phyloP scores from a whole-genome alignment of 768 basidiomycete species.

The Suillus ampliporus region DNA sequence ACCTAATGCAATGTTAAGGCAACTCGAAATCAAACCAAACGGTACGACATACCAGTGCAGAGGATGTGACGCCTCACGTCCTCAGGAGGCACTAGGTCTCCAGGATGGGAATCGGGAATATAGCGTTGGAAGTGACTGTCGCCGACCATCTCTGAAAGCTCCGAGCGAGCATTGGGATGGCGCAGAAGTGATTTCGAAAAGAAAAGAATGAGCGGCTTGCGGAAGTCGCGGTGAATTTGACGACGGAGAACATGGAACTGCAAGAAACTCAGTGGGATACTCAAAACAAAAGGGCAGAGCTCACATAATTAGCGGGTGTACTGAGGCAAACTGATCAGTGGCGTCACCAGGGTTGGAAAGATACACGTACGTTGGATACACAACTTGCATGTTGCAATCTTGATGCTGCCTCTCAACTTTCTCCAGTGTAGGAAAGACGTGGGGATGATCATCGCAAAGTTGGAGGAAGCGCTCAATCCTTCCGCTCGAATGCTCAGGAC shows the following conservation, averaged over 20 bases:
- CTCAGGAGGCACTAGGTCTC: constrained; percentile 76
- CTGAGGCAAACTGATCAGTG: constrained; percentile 43
- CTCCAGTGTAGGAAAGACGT: constrained; percentile 84
- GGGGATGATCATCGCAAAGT: constrained; percentile 96
- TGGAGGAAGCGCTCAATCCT: constrained; percentile 96
- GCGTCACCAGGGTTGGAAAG: neutral
- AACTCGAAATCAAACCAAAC: constrained; percentile 8
- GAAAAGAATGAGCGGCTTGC: constrained; percentile 88
- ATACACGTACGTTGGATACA: constrained; percentile 85
- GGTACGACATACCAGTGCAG: constrained; percentile 65
- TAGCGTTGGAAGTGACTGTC: constrained; percentile 95
- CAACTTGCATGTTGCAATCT: constrained; percentile 99
- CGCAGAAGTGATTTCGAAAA: constrained; percentile 97
- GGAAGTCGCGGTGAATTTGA: constrained; percentile 97
- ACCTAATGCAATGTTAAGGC: constrained; percentile 47
- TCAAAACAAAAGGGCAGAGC: constrained; percentile 20
- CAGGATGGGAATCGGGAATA: constrained; percentile 81
- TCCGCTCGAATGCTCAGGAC: constrained; percentile 97
- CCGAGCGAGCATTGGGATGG: constrained; percentile 89
- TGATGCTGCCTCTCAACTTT: constrained; percentile 96
- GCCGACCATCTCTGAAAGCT: constrained; percentile 85
- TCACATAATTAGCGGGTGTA: constrained; percentile 92
- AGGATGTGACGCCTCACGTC: constrained; percentile 92
- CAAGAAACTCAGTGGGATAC: constrained; percentile 13
- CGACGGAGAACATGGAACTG: constrained; percentile 97